Conservation (phyloP, 140 eudicot genomes). For the Erigeron philadelphicus region DNA sequence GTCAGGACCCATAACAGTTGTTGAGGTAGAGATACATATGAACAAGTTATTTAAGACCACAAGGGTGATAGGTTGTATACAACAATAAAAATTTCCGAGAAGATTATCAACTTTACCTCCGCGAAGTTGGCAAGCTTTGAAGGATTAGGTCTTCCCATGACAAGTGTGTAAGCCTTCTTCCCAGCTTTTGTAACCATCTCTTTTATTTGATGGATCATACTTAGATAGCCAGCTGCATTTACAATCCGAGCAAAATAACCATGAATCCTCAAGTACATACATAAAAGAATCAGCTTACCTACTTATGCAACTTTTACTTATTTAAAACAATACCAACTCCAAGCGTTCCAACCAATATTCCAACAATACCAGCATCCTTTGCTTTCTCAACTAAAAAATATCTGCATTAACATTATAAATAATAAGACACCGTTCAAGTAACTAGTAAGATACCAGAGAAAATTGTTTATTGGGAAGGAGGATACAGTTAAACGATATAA, state of each 20-base stretch:
- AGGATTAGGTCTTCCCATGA: constrained; percentile 94
- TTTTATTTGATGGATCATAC: constrained; percentile 72
- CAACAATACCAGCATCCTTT: constrained; percentile 90
- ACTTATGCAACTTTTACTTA: background rate
- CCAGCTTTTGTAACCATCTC: constrained; percentile 75
- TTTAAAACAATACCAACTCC: constrained; percentile 73
- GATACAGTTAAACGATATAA: constrained; percentile 20
- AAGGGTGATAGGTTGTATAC: background rate
- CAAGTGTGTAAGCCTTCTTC: constrained; percentile 78
- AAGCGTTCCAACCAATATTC: constrained; percentile 97
- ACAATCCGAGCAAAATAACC: constrained; percentile 15
- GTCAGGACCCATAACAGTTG: background rate
- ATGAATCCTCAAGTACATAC: background rate
- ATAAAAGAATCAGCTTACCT: background rate
- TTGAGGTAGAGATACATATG: background rate
- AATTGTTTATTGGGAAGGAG: background rate
- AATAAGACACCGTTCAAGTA: constrained; percentile 1
- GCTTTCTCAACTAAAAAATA: constrained; percentile 94
- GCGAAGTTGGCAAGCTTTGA: constrained; percentile 96
- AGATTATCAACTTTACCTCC: constrained; percentile 51
- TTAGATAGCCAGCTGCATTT: constrained; percentile 88
- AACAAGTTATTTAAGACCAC: background rate
- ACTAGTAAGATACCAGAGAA: background rate
- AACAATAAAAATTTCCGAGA: background rate
- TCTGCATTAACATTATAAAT: constrained; percentile 39